Percentiles rank a stretch among this genome's conserved stretches.
phyloP scores from a whole-genome alignment of 2,329 filamentous ascomycete species.

The Intubia oerlemansii region DNA sequence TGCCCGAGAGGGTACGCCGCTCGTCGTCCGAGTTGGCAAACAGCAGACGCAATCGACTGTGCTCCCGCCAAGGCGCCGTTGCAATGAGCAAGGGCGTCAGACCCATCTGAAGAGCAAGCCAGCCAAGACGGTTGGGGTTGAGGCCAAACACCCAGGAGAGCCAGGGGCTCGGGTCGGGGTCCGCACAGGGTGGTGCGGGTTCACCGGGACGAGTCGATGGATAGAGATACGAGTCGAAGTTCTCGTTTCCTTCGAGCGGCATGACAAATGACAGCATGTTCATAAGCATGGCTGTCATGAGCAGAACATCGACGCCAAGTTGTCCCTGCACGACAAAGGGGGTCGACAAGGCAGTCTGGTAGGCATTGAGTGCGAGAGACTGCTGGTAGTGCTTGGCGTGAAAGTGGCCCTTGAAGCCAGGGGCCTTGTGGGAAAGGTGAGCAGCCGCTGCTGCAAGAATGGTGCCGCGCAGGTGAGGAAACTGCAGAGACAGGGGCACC shows the following conservation, averaged over 20 bases:
- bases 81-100: constrained; percentile 8
- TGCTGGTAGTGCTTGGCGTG: constrained; percentile 9
- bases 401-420: constrained; percentile 5
- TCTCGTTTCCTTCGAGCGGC: constrained; percentile 7
- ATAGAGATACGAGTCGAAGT: too few relatives aligned
- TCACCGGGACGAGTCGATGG: too few relatives aligned
- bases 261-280: constrained; percentile 10
- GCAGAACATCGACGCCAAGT: constrained; percentile 7
- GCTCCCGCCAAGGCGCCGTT: constrained; percentile 6
- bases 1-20: constrained; percentile 6
- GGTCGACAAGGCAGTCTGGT: constrained; percentile 7
- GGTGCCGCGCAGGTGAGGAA: constrained; percentile 7
- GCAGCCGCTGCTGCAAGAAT: constrained; percentile 7
- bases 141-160: constrained; percentile 10
- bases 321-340: constrained; percentile 7
- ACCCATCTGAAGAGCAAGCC: constrained; percentile 8
- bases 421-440: constrained; percentile 8
- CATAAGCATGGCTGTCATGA: constrained; percentile 9
- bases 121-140: constrained; percentile 7
- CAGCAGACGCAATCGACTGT: constrained; percentile 5
- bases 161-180: constrained; percentile 6
- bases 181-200: constrained; percentile 1
- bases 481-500: constrained; percentile 4
- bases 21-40: constrained; percentile 8
- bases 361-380: constrained; percentile 7